Base-by-base conservation (phyloP, 2,329 filamentous ascomycete genomes). In the Aspergillus costaricaensis region DNA sequence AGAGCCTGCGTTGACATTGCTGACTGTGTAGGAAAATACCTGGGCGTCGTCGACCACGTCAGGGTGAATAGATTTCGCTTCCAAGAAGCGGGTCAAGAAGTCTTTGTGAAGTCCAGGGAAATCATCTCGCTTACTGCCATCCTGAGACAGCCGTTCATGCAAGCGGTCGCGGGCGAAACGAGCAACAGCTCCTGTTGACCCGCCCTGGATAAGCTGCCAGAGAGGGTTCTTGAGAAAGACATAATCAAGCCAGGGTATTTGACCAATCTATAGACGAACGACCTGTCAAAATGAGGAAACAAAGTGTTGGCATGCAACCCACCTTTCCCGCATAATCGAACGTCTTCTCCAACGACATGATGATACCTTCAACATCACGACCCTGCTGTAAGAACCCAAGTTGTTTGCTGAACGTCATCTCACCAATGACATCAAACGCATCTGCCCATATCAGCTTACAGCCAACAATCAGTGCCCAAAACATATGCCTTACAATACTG, bases 351-450 rank as follows among this genome's bases (percentile, higher is more conserved):
- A 77, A 67, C 3, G 65, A 64, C 1, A 49, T 62, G 6, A 77
- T 71, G 43, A 78, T 74, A 0, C 41, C 41, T 67, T 72, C 70
- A 3, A 76, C 67, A 62, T 78, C 75, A 0, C 54, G 41, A 0
- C 70, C 72, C 10, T 67, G 41, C 44, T 77, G 70, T 2, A 44
- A 3, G 17, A 44, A 44, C 4, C 41, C 41, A 9, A 77, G 58
- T 57, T 76, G 76, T 15, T 69, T 71, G 9, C 70, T 72, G 57
- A 74, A 76, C 1, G 74, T 77, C 25, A 77, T 57, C 30, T 74
- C 70, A 2, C 73, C 72, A 15, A 78, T 75, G 1, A 77, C 74
- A 62, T 77, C 75, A 53, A 76, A 76, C 0, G 74, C 41, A 14
- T 74, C 44, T 67, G 4, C 6, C 43, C 23, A 38, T 19, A 38